Conservation (phyloP, 495 filamentous ascomycete genomes). For the Trichocladium antarcticum region DNA sequence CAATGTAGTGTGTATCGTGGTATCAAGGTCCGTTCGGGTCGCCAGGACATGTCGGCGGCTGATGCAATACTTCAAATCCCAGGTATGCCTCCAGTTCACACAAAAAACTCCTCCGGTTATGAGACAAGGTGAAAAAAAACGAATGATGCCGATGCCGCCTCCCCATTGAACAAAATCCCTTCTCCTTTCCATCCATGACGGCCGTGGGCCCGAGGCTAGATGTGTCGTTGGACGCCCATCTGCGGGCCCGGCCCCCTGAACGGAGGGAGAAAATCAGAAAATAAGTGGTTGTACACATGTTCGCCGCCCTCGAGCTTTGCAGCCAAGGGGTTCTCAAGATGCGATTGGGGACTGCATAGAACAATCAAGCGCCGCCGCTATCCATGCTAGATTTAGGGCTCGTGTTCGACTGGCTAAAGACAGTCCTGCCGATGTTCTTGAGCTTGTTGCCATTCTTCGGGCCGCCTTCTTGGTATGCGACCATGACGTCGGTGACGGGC, state of each 20-base stretch:
- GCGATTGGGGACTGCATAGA: neutral
- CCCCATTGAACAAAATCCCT: neutral
- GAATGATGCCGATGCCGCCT: neutral
- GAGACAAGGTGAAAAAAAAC: neutral
- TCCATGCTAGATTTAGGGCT: slow-evolving; percentile 40
- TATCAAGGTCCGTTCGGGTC: slow-evolving; percentile 8
- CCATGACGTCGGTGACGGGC: slow-evolving; percentile 43
- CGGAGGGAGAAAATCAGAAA: neutral
- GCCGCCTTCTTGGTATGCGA: slow-evolving; percentile 30
- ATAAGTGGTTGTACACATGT: too few species aligned
- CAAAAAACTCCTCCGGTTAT: slow-evolving; percentile 1
- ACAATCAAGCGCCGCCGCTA: slow-evolving; percentile 16
- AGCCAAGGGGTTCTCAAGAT: neutral
- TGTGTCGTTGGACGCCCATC: too few species aligned
- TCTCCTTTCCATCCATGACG: neutral
- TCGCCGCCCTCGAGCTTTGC: neutral
- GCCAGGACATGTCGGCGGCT: slow-evolving; percentile 9
- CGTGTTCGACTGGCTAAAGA: slow-evolving; percentile 36
- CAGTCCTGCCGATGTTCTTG: slow-evolving; percentile 36
- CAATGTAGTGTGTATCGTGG: slow-evolving; percentile 12
- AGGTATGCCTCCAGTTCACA: neutral
- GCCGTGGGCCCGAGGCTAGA: neutral
- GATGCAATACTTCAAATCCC: slow-evolving; percentile 2
- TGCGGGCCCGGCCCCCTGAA: too few species aligned
- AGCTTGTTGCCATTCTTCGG: slow-evolving; percentile 36